Base-by-base conservation (phyloP, 2,329 filamentous ascomycete genomes). In the Dothidotthia symphoricarpi region DNA sequence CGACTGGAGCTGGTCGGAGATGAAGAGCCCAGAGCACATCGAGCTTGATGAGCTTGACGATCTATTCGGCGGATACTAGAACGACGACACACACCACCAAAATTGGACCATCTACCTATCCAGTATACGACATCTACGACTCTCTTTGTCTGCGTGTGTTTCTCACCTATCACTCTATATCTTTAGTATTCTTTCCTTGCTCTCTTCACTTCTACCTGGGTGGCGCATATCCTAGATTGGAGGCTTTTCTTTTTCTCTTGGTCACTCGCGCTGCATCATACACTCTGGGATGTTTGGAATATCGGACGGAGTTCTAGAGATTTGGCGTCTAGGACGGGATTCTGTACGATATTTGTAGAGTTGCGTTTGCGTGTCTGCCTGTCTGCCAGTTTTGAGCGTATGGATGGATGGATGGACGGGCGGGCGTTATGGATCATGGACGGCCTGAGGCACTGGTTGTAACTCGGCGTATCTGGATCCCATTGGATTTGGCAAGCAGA, bases 1-100 rank as follows among this genome's bases (percentile, higher is more conserved):
- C 22, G 62, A 59, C 31, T 63, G 54, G 57, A 50, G 49, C 27
- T 58, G 52, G 53, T 50, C 50, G 16, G 77, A 80, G 42, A 67
- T 81, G 58, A 75, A 76, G 62, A 88, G 83, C 62, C 89, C 90
- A 1, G 93, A 97, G 71, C 86, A 82, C 49, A 84, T 97, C 53
- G 89, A 94, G 65, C 80, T 97, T 32, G 88, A 95, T 31, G 93
- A 98, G 73, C 81, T 97, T 16, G 91, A 97, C 61, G 82, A 86
- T 55, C 78, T 96, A 64, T 80, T 96, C 57, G 83, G 86, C 61
- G 83, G 80, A 52, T 88, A 82, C 66, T 88, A 70, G 76, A 31
- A 26, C 25, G 27, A 22, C 22, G 24, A 34, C 36, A 28, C 47
- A n/a, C 25, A 39, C 25, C 35, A 32, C 13, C 28, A 34, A 27